Percentiles rank a stretch among this genome's conserved stretches.
Evolutionary conservation across 1,139 yeast species (phyloP).

Genomic region (Hansenula lynferdii): DNA sequence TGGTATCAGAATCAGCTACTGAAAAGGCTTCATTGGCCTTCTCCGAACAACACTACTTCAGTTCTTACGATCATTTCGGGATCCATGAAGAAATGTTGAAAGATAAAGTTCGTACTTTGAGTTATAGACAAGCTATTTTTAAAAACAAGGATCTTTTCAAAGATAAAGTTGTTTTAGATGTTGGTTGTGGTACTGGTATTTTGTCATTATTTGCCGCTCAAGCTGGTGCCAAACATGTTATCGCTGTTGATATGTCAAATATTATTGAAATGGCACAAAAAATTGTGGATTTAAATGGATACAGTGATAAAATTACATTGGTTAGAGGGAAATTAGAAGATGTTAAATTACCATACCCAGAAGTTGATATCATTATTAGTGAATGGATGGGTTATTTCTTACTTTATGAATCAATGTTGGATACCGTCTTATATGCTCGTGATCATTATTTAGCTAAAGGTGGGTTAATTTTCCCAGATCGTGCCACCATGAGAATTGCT

Average conservation of each 20-base stretch:
- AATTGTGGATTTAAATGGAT: conserved; percentile 80
- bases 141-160: conserved; percentile 87
- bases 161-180: conserved; percentile 94
- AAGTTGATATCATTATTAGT: conserved; percentile 92
- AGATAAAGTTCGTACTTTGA: conserved; percentile 87
- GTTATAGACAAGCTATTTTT: conserved; percentile 90
- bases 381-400: conserved; percentile 99
- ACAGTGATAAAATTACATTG: conserved; percentile 80
- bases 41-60: conserved; percentile 65
- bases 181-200: conserved; percentile 98
- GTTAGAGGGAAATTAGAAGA: conserved; percentile 95
- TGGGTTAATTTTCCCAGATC: conserved; percentile 94
- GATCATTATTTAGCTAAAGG: conserved; percentile 83
- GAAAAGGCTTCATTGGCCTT: conserved; percentile 42
- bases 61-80: conserved; percentile 94
- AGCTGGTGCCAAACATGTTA: conserved; percentile 96
- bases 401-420: conserved; percentile 95
- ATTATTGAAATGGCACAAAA: conserved; percentile 92
- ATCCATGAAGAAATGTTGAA: conserved; percentile 99
- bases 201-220: conserved; percentile 97
- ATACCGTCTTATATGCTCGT: conserved; percentile 91
- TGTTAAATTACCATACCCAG: conserved; percentile 67
- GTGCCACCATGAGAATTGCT: conserved; percentile 85
- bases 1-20: conserved; percentile 29
- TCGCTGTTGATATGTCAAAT: conserved; percentile 96